Percentiles rank a stretch among this genome's conserved stretches.
Evolutionary conservation across 1,284 basidiomycete species (phyloP).

Genomic region (Puccinia horiana): DNA sequence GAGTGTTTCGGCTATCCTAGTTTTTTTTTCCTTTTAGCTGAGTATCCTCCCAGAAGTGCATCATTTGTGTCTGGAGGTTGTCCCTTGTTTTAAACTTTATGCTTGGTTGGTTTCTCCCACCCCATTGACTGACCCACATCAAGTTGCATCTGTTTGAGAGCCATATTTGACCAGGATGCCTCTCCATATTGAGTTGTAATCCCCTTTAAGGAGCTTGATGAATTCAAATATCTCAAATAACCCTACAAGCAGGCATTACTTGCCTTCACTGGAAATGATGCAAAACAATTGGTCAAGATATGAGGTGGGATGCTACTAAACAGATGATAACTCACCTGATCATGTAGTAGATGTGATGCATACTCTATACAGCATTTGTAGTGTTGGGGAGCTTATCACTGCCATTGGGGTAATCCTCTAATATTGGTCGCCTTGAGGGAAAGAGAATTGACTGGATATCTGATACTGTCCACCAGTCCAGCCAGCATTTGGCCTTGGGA

Average conservation of each 20-base stretch:
- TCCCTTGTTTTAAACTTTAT: background rate
- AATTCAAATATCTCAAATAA: background rate
- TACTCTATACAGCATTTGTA: background rate
- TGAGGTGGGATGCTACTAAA: background rate
- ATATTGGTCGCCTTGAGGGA: background rate
- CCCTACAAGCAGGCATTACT: background rate
- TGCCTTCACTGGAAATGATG: background rate
- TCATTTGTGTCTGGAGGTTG: too few species aligned
- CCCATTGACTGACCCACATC: background rate
- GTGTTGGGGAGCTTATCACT: background rate
- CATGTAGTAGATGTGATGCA: constrained; percentile 12
- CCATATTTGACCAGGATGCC: background rate
- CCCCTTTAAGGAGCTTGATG: background rate
- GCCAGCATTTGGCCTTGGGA: constrained; percentile 1
- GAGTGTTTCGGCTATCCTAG: background rate
- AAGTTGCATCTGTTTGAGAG: background rate
- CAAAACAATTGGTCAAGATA: too few species aligned
- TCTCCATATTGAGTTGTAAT: too few species aligned
- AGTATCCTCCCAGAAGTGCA: too few species aligned
- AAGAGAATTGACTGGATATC: background rate
- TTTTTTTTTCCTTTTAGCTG: too few species aligned
- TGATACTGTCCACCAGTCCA: constrained; percentile 11
- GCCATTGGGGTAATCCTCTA: background rate
- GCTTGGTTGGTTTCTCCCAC: background rate
- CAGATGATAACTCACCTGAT: background rate